phyloP scores from a whole-genome alignment of 2,329 filamentous ascomycete genomes.

The Septoria petroselini region DNA sequence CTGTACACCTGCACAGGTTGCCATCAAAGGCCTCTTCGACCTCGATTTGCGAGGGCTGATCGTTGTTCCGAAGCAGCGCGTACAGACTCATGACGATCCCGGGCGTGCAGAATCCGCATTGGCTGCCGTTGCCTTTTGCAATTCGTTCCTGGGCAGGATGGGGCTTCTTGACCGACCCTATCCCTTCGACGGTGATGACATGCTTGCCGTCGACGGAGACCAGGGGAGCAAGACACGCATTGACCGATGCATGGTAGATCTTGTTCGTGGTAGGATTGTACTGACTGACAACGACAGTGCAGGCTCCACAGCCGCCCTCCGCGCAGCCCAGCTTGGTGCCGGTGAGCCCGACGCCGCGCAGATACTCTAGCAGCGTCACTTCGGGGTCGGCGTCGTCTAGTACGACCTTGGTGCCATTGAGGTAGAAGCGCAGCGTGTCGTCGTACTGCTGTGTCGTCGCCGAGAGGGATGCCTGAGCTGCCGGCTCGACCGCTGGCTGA shows the following conservation, averaged over 20 bases:
- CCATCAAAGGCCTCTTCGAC: constrained; percentile 97
- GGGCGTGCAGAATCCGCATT: constrained; percentile 94
- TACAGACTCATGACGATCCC: constrained; percentile 98
- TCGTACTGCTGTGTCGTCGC: constrained; percentile 74
- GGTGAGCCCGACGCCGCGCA: constrained; percentile 87
- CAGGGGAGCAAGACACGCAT: constrained; percentile 89
- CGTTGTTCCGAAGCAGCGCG: constrained; percentile 81
- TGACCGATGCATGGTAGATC: constrained; percentile 95
- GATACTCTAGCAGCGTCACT: constrained; percentile 85
- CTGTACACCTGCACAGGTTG: constrained; percentile 92
- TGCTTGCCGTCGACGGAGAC: constrained; percentile 95
- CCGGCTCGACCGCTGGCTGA: constrained; percentile 47
- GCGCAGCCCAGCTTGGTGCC: constrained; percentile 96
- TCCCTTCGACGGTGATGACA: constrained; percentile 95
- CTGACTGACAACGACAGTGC: constrained; percentile 91
- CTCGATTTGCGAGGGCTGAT: constrained; percentile 71
- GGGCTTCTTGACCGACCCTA: constrained; percentile 80
- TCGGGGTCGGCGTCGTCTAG: constrained; percentile 88
- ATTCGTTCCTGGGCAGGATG: constrained; percentile 90
- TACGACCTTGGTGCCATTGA: constrained; percentile 87
- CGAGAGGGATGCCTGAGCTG: constrained; percentile 50
- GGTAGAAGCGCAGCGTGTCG: constrained; percentile 85
- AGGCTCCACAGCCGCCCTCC: constrained; percentile 94
- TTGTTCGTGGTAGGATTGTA: constrained; percentile 87
- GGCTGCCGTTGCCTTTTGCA: constrained; percentile 85